These are phyloP conservation scores for Chenopodium berlandieri DNA, from an alignment of 148 eudicot genomes.

Conservation along the genomic window DNA sequence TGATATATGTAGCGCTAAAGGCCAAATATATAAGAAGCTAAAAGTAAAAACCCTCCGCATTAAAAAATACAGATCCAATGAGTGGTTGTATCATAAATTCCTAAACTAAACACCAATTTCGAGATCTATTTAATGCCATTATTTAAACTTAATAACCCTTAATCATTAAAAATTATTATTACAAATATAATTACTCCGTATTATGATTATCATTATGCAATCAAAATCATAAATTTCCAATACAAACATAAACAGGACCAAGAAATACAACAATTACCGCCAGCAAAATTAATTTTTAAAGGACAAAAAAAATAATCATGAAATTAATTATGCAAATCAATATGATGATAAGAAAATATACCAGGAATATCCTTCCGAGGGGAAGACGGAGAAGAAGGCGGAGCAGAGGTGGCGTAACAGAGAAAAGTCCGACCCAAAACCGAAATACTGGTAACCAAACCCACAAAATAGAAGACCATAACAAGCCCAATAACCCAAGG, in stretches of 20 bases:
- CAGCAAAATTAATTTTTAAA: neutral
- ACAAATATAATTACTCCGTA: too few relatives aligned
- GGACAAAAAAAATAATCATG: neutral
- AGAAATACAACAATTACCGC: neutral
- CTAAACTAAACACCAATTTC: neutral
- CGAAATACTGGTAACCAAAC: constrained; percentile 60
- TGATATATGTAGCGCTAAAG: too few relatives aligned
- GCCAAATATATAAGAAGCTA: too few relatives aligned
- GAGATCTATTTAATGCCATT: too few relatives aligned
- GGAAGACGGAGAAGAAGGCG: constrained; percentile 27
- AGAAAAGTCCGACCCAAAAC: constrained; percentile 69
- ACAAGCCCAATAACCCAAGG: constrained; percentile 93
- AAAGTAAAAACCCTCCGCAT: too few relatives aligned
- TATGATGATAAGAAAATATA: constrained; percentile 7
- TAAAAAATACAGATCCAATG: too few relatives aligned
- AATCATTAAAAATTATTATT: too few relatives aligned
- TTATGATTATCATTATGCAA: neutral
- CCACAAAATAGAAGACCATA: constrained; percentile 79
- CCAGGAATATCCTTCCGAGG: constrained; percentile 62
- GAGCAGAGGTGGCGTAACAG: constrained; percentile 35
- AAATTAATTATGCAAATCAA: neutral
- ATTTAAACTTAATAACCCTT: too few relatives aligned
- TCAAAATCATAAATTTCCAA: neutral
- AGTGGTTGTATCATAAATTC: neutral
- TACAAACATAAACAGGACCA: neutral